A percentile compares a stretch with the other conserved stretches of the same genome.
Evolutionary conservation across 2,329 filamentous ascomycete genomes (phyloP).

Genomic region (Intubia oerlemansii): DNA sequence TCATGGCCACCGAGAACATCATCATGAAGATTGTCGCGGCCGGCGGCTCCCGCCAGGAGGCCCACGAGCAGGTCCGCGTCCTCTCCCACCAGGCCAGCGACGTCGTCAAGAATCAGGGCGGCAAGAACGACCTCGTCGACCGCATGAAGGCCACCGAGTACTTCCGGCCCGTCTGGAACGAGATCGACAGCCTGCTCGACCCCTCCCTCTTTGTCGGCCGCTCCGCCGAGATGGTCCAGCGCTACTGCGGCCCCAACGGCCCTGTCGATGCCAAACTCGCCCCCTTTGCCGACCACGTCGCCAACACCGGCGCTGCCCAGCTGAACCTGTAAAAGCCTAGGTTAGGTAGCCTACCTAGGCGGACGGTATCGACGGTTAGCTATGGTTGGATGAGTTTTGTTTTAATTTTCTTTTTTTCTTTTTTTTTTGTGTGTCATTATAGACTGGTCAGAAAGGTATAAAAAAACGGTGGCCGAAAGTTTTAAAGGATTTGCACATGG

Average conservation of each 20-base stretch:
- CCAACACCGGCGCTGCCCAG: conserved; percentile 2
- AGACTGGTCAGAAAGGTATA: too few relatives aligned
- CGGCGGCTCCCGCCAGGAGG: conserved; percentile 55
- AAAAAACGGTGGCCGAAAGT: too few relatives aligned
- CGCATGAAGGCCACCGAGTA: conserved; percentile 52
- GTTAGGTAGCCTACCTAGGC: too few relatives aligned
- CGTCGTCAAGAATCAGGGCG: conserved; percentile 28
- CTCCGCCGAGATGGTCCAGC: conserved; percentile 21
- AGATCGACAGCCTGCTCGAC: conserved; percentile 17
- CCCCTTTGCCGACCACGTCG: conserved; percentile 4
- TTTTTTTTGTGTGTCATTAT: too few relatives aligned
- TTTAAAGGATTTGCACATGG: too few relatives aligned
- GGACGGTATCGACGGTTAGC: too few relatives aligned
- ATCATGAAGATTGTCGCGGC: conserved; percentile 59
- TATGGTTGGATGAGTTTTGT: too few relatives aligned
- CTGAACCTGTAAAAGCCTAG: conserved; percentile 5
- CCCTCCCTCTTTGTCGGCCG: conserved; percentile 17
- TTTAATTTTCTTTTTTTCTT: too few relatives aligned
- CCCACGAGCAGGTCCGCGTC: conserved; percentile 73
- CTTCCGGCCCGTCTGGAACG: conserved; percentile 50
- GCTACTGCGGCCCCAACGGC: conserved; percentile 5
- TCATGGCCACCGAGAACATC: conserved; percentile 28
- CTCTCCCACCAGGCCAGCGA: conserved; percentile 54
- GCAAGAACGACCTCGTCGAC: conserved; percentile 62
- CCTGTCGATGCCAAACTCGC: conserved; percentile 3